Evolutionary conservation across 148 eudicot genomes (phyloP), one percentile per base, ranked within the genome.

Genomic region (Heliosperma pusillum): DNA sequence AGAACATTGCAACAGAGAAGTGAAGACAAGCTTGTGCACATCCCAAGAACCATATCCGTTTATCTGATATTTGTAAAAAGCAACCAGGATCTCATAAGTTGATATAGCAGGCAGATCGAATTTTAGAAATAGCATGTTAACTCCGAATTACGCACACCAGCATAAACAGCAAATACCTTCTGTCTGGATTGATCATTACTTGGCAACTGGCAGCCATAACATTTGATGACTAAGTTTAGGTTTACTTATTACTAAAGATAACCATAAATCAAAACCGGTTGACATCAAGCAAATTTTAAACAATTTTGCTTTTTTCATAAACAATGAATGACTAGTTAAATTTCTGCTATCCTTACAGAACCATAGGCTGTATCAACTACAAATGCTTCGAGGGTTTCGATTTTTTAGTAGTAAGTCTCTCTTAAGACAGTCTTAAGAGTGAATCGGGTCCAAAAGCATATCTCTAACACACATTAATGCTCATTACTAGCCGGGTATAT

Each of bases 1-100:
- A 95, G 72, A 95, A 87, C 62, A 85, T 86, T 24, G 86, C 87
- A 75, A 85, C 40, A 12, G 98, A 88, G 82, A 92, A 90, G 29
- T 95, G 92, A 44, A 92, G 80, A 40, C 90, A 87, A 76, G 93
- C 85, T 86, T 92, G 98, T 29, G 89, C 88, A 82, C 96, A 89
- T 21, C 82, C 82, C 81, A 95, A 81, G 1, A 92, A 80, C 91
- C 89, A 95, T 77, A 89, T 81, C 77, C 90, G 90, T 80, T 89
- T 87, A 80, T 95, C 97, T 92, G 80, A 12, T 45, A 52, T 77
- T 53, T 59, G 50, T 1, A 29, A 52, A 78, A 19, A 26, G 2
- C 52, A n/a, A 65, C 45, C 50, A 58, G 29, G 24, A n/a, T 9
- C 57, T 58, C 11, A 66, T 11, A 16, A 26, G 2, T 7, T 22